These are phyloP conservation scores for Lepidopterella palustris DNA, from an alignment of 495 filamentous ascomycete genomes.

Conservation along the genomic window DNA sequence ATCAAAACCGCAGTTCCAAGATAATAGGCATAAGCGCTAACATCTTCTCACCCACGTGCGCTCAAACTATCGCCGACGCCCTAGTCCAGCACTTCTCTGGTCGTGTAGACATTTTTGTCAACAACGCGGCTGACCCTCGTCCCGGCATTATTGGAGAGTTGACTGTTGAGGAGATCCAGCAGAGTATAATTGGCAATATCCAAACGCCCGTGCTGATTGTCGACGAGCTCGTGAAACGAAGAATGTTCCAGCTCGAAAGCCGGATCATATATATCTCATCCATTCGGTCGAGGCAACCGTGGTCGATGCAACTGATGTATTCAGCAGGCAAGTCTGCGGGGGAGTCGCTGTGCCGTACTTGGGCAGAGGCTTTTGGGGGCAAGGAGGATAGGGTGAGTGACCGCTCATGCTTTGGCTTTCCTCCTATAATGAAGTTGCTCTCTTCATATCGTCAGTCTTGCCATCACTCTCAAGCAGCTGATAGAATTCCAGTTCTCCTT, in stretches of 20 bases:
- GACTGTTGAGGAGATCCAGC: slow-evolving; percentile 4
- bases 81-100: slow-evolving; percentile 7
- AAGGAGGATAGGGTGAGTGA: neutral
- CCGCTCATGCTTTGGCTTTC: neutral
- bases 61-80: neutral
- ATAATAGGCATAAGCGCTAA: slow-evolving; percentile 10
- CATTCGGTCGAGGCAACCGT: neutral
- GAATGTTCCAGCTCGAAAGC: slow-evolving; percentile 6
- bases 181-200: slow-evolving; percentile 8
- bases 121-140: slow-evolving; percentile 2
- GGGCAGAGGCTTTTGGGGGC: neutral
- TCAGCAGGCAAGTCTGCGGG: slow-evolving; percentile 1
- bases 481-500: neutral
- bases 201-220: slow-evolving; percentile 9
- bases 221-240: slow-evolving; percentile 12
- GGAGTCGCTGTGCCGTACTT: neutral
- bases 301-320: neutral
- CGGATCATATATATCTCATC: slow-evolving; percentile 10
- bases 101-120: slow-evolving; percentile 14
- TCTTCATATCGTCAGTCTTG: too few relatives aligned
- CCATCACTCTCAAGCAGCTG: too few relatives aligned
- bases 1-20: neutral
- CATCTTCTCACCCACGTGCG: slow-evolving; percentile 5
- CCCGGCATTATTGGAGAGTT: neutral
- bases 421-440: too few relatives aligned